Evolutionary conservation across 441 rosid genomes (phyloP), one percentile per base, ranked within the genome.

Genomic region (Omphalea diandra): DNA sequence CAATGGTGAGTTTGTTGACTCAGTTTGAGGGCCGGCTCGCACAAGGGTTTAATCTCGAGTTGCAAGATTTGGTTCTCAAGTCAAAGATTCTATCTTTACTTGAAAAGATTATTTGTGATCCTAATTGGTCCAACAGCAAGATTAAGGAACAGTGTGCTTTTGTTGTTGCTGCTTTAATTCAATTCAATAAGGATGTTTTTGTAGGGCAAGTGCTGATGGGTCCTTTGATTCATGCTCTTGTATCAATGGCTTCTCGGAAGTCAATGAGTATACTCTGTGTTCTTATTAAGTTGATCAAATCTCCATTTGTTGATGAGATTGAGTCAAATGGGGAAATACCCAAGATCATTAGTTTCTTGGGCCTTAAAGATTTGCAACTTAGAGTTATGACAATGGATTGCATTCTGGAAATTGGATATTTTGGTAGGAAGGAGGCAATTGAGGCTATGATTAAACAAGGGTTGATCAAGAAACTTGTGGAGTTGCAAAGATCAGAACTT

Each of bases 181-280:
- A 68, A 54, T 89, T 89, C 74, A 89, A 89, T 77, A 86, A 86
- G 66, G 90, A 87, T 63, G 95, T 87, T 6, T 89, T 89, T 32
- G 88, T 77, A n/a, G 92, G 90, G 35, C 84, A 85, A 77, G 82
- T 87, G 50, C 24, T 65, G 7, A 82, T 84, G 87, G 83, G 82
- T 54, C 70, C 71, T 29, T 73, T 85, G 6, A 75, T 87, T 10
- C 81, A 76, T 6, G 89, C 90, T 17, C 74, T 89, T 9, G 63
- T 84, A 14, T 67, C 75, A n/a, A 78, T 86, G 69, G 76, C 65
- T 6, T 78, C 89, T 0, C 71, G 73, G 33, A 61, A 76, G 63
- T 74, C 85, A 0, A 69, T 87, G 24, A 74, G 52, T 32, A 85
- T 87, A 9, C 58, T 89, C 6, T 75, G 83, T 33, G 67, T 67